Conservation (phyloP, 2,329 filamentous ascomycete species). For the Exserohilum turcica region DNA sequence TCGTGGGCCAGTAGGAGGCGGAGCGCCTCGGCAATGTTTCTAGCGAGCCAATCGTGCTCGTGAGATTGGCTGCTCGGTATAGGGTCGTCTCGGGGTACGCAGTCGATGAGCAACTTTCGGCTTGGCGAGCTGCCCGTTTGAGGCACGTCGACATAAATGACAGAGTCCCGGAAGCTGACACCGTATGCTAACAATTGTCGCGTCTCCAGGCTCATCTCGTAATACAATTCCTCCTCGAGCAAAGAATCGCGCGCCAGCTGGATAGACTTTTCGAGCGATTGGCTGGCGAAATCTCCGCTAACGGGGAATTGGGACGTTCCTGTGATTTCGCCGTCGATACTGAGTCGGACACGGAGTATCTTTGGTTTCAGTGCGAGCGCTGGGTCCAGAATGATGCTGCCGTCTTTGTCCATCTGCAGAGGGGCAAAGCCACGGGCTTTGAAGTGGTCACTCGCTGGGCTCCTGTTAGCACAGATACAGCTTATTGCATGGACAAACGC, state of each 20-base stretch:
- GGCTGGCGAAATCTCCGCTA: slow-evolving; percentile 49
- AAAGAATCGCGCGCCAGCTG: slow-evolving; percentile 77
- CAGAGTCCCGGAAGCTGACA: slow-evolving; percentile 64
- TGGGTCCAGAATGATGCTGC: slow-evolving; percentile 74
- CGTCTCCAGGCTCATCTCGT: slow-evolving; percentile 84
- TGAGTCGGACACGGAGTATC: slow-evolving; percentile 70
- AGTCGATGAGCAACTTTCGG: slow-evolving; percentile 69
- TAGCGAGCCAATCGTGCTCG: slow-evolving; percentile 59
- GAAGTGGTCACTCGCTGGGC: slow-evolving; percentile 59
- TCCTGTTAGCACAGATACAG: slow-evolving; percentile 11
- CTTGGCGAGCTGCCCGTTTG: slow-evolving; percentile 42
- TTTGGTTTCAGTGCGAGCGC: slow-evolving; percentile 61
- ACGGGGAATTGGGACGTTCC: slow-evolving; percentile 57
- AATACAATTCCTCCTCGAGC: slow-evolving; percentile 85
- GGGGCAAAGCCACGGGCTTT: slow-evolving; percentile 78
- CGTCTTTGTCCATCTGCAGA: slow-evolving; percentile 74
- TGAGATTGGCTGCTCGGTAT: slow-evolving; percentile 24
- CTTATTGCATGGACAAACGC: slow-evolving; percentile 13
- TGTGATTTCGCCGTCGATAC: slow-evolving; percentile 61
- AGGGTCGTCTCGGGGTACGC: slow-evolving; percentile 65
- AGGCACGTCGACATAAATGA: slow-evolving; percentile 44
- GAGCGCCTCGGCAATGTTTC: slow-evolving; percentile 69
- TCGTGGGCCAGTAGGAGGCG: slow-evolving; percentile 78
- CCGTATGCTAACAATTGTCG: slow-evolving; percentile 72
- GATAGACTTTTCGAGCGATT: slow-evolving; percentile 69